Conservation (phyloP, 2,329 filamentous ascomycete species). For the Beauveria sp. region DNA sequence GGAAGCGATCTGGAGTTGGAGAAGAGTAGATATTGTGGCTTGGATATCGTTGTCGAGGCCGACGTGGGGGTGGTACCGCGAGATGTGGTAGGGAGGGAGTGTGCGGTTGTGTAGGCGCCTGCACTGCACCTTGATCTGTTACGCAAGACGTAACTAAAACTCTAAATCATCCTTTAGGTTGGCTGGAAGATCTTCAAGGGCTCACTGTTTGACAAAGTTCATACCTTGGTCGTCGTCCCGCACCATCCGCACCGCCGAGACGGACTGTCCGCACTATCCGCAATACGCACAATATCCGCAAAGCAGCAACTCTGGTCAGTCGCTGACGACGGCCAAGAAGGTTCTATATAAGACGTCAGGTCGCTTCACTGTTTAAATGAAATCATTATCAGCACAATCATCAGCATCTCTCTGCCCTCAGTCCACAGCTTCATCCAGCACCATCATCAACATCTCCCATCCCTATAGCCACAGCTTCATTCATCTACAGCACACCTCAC, state of each 20-base stretch:
- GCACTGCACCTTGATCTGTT: no score
- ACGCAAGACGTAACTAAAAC: no score
- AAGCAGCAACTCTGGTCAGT: conserved; percentile 1
- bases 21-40: not conserved
- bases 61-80: no score
- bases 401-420: not conserved
- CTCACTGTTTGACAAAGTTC: no score
- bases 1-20: not conserved
- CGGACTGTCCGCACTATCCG: conserved; percentile 7
- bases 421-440: not conserved
- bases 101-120: no score
- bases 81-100: no score
- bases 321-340: not conserved
- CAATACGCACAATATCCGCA: conserved; percentile 5
- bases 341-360: not conserved
- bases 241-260: not conserved
- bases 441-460: no score
- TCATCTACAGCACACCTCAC: not conserved
- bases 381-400: not conserved
- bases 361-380: not conserved
- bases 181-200: no score
- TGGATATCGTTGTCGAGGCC: not conserved
- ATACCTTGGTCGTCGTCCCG: not conserved
- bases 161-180: no score
- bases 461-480: no score